Conservation (phyloP, 1,284 basidiomycete genomes). For the Ceraceosorus guamensis region DNA sequence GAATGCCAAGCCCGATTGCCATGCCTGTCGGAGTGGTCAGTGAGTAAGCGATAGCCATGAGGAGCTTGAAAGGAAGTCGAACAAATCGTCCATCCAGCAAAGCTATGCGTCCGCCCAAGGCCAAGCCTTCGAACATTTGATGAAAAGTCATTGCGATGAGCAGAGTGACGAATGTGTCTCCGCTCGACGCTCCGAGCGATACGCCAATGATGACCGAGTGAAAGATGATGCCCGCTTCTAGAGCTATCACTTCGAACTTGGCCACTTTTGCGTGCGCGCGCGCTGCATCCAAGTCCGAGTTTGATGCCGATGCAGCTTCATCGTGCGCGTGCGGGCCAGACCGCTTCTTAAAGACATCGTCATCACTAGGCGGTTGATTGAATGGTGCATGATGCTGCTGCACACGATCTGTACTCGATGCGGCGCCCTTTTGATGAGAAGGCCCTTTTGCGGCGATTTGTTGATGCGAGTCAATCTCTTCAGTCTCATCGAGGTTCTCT, state of each 20-base stretch:
- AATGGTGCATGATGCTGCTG: no score
- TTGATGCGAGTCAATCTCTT: no score
- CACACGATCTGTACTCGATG: no score
- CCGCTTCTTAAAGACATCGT: no score
- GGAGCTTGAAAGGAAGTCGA: neutral
- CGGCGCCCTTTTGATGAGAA: no score
- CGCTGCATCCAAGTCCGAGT: neutral
- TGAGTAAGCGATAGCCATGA: slow-evolving; percentile 12
- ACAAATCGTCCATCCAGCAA: slow-evolving; percentile 12
- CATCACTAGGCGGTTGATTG: no score
- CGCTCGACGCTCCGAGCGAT: slow-evolving; percentile 74
- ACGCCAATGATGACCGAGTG: slow-evolving; percentile 73
- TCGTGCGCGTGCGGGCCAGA: no score
- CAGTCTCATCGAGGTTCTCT: no score
- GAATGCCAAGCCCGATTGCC: slow-evolving; percentile 65
- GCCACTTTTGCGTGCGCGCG: neutral
- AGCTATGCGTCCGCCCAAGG: slow-evolving; percentile 19
- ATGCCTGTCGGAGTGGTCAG: slow-evolving; percentile 54
- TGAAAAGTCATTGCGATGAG: slow-evolving; percentile 37
- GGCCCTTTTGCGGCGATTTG: no score
- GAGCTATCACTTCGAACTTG: slow-evolving; percentile 34
- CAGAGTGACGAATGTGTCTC: slow-evolving; percentile 15
- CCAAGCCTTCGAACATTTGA: slow-evolving; percentile 8
- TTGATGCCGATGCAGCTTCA: neutral
- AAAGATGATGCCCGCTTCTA: slow-evolving; percentile 51